These are phyloP conservation scores for Neurospora tetraspora DNA, from an alignment of 495 filamentous ascomycete genomes.

Conservation along the genomic window DNA sequence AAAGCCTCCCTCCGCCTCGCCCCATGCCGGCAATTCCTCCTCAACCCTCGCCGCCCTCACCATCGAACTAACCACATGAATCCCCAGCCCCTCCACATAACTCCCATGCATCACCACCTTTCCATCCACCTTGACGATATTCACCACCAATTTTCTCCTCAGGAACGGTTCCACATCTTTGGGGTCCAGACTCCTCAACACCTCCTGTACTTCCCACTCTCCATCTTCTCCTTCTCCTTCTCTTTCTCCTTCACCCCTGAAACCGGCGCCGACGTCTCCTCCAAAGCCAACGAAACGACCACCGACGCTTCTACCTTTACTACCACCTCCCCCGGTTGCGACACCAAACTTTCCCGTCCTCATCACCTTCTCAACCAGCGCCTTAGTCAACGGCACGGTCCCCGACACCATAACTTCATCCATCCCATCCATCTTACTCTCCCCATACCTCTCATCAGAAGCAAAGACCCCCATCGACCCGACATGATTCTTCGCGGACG, in stretches of 20 bases:
- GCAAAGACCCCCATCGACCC: conserved; percentile 48
- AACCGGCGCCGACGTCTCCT: background rate
- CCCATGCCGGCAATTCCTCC: conserved; percentile 35
- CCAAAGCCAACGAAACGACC: background rate
- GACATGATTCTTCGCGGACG: conserved; percentile 33
- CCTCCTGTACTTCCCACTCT: conserved; percentile 4
- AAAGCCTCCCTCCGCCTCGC: conserved; percentile 18
- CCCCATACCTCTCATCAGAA: background rate
- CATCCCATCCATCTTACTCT: conserved; percentile 9
- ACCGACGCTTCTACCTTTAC: background rate
- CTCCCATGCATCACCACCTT: conserved; percentile 15
- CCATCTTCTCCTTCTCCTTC: background rate
- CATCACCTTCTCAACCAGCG: conserved; percentile 33
- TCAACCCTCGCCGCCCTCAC: conserved; percentile 28
- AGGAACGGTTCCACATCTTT: conserved; percentile 36
- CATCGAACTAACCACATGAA: conserved; percentile 32
- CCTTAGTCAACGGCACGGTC: conserved; percentile 47
- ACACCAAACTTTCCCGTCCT: background rate
- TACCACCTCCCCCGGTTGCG: no score
- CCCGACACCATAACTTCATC: conserved; percentile 30
- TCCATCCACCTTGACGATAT: conserved; percentile 20
- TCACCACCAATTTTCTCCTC: conserved; percentile 28
- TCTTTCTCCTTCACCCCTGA: background rate
- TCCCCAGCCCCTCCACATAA: conserved; percentile 21
- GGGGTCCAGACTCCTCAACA: conserved; percentile 31